Percentiles rank a stretch among this genome's conserved stretches.
Conservation (phyloP, 1,284 basidiomycete species). For the Grifola frondosa region DNA sequence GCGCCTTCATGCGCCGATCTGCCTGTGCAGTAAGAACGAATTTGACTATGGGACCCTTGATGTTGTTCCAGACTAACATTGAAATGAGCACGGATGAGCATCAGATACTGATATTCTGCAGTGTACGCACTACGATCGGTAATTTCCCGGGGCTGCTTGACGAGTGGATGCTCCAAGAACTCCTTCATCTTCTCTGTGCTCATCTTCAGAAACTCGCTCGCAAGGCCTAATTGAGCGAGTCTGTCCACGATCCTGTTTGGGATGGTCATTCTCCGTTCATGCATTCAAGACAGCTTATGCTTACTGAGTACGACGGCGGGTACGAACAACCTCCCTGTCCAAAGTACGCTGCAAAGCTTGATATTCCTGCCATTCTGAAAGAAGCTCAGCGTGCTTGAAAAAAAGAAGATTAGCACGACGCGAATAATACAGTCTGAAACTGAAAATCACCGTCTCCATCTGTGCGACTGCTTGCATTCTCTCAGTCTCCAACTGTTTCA, state of each 20-base stretch:
- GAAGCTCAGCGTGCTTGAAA: constrained; percentile 1
- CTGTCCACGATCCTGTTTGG: constrained; percentile 12
- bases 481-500: constrained; percentile 8
- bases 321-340: constrained; percentile 7
- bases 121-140: constrained; percentile 18
- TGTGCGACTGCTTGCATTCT: not conserved
- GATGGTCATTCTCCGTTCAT: no score
- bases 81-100: not conserved
- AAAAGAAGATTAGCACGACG: no score
- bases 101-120: no score
- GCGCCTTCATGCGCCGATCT: constrained; percentile 13
- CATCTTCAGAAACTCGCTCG: constrained; percentile 12
- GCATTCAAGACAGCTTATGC: not conserved
- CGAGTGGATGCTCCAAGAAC: constrained; percentile 14
- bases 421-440: no score
- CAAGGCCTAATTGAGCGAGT: constrained; percentile 8
- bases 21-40: constrained; percentile 11
- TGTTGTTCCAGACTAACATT: constrained; percentile 20
- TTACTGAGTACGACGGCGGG: constrained; percentile 8
- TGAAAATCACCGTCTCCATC: not conserved
- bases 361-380: constrained; percentile 8
- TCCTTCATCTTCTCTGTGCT: constrained; percentile 3
- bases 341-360: constrained; percentile 6
- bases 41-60: constrained; percentile 16
- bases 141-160: constrained; percentile 18